These are phyloP conservation scores for Paracamarosporium sp. DNA, from an alignment of 2,329 filamentous ascomycete genomes.

Conservation along the genomic window DNA sequence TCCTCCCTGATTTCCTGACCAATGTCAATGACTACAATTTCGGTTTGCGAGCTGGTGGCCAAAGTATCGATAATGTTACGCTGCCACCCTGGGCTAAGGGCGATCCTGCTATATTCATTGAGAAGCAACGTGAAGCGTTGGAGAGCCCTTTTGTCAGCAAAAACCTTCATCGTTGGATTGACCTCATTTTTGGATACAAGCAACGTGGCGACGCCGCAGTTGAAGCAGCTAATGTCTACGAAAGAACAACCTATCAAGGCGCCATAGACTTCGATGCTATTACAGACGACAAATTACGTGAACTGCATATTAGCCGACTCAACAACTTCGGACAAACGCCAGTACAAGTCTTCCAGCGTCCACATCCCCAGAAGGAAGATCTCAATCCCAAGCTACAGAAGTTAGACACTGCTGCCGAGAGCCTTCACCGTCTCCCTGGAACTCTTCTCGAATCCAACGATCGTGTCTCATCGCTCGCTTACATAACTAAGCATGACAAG, in stretches of 20 bases:
- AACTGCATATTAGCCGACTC: slow-evolving; percentile 92
- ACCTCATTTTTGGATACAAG: slow-evolving; percentile 92
- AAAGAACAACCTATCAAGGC: slow-evolving; percentile 92
- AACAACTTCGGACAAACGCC: slow-evolving; percentile 99
- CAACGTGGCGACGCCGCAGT: slow-evolving; percentile 92
- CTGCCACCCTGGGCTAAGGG: slow-evolving; percentile 98
- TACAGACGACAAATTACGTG: slow-evolving; percentile 82
- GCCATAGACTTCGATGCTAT: slow-evolving; percentile 93
- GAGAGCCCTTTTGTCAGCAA: slow-evolving; percentile 93
- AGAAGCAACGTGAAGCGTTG: slow-evolving; percentile 92
- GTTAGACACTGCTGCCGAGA: slow-evolving; percentile 79
- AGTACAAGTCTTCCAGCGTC: slow-evolving; percentile 86
- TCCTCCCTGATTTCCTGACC: slow-evolving; percentile 90
- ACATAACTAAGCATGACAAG: slow-evolving; percentile 80
- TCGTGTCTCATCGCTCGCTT: slow-evolving; percentile 78
- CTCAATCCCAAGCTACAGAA: slow-evolving; percentile 68
- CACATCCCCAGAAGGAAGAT: slow-evolving; percentile 80
- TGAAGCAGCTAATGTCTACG: slow-evolving; percentile 93
- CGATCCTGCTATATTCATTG: slow-evolving; percentile 92
- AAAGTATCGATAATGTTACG: slow-evolving; percentile 81
- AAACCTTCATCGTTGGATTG: slow-evolving; percentile 92
- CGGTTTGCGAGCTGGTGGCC: slow-evolving; percentile 80
- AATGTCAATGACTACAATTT: slow-evolving; percentile 97
- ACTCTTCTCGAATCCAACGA: slow-evolving; percentile 79
- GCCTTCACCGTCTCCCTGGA: slow-evolving; percentile 78